Conservation (phyloP, 2,329 filamentous ascomycete genomes). For the Orbilia blumenaviensis region DNA sequence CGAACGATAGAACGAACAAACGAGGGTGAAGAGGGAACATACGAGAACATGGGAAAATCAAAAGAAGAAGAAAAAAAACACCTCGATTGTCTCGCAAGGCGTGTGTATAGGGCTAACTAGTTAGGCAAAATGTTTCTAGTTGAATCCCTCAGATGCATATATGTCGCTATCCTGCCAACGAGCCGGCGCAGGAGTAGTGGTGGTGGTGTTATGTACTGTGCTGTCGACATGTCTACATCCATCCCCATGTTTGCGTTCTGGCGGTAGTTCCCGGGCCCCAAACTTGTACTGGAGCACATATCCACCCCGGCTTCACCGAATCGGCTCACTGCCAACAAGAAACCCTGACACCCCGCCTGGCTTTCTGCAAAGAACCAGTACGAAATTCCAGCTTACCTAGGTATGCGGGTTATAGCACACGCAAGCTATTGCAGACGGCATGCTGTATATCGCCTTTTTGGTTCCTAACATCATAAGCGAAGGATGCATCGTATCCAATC, state of each 20-base stretch:
- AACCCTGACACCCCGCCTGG: neutral
- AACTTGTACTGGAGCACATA: too few species aligned
- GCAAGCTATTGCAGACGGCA: conserved; percentile 28
- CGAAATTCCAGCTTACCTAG: conserved; percentile 8
- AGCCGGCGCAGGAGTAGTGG: neutral
- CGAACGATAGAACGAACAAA: neutral
- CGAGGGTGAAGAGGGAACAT: neutral
- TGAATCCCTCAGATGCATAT: neutral
- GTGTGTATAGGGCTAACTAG: neutral
- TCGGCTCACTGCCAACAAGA: conserved; percentile 7
- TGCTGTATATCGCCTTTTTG: conserved; percentile 45
- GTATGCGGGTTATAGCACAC: conserved; percentile 18
- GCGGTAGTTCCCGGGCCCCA: conserved; percentile 6
- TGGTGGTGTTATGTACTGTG: too few species aligned
- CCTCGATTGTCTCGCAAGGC: neutral
- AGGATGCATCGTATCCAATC: conserved; percentile 39
- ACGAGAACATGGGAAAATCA: neutral
- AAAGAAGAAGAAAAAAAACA: neutral
- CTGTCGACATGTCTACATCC: neutral
- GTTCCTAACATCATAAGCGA: conserved; percentile 40
- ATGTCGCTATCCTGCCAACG: conserved; percentile 6
- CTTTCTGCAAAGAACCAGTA: neutral
- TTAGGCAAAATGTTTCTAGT: too few species aligned
- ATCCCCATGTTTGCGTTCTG: too few species aligned
- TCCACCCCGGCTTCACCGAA: neutral